These are phyloP conservation scores for Arthrobotrys iridis DNA, from an alignment of 2,329 filamentous ascomycete species.

Conservation along the genomic window DNA sequence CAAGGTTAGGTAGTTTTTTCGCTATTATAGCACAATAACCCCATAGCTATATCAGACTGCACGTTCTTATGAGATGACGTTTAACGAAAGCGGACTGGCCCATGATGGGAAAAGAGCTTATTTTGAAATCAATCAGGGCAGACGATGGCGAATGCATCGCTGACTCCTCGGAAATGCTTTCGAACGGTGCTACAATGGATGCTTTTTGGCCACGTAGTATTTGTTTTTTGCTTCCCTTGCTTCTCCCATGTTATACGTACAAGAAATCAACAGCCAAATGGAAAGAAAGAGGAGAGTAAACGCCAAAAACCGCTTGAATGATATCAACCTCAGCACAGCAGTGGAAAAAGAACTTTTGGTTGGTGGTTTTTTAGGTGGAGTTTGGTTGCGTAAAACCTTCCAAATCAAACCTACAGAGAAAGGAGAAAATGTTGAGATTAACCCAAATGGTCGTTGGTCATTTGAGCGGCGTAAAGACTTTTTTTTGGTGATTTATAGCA, in stretches of 20 bases:
- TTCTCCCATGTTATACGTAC: constrained; percentile 22
- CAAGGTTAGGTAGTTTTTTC: constrained; percentile 29
- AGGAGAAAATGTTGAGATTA: constrained; percentile 17
- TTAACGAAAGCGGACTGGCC: constrained; percentile 20
- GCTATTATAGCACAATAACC: constrained; percentile 5
- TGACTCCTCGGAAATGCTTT: constrained; percentile 26
- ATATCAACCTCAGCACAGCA: constrained; percentile 48
- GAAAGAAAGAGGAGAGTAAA: constrained; percentile 23
- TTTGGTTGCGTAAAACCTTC: constrained; percentile 50
- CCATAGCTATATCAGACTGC: constrained; percentile 24
- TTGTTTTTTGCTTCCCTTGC: constrained; percentile 16
- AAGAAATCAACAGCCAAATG: constrained; percentile 4
- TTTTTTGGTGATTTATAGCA: constrained; percentile 30
- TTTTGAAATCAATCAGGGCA: constrained; percentile 35
- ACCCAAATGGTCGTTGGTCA: constrained; percentile 6
- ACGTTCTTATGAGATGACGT: constrained; percentile 47
- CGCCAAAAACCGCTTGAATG: constrained; percentile 51
- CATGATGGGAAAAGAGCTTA: constrained; percentile 30
- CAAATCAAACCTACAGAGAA: constrained; percentile 29
- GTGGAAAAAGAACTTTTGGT: constrained; percentile 39
- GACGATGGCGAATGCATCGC: constrained; percentile 14
- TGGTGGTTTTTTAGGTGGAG: constrained; percentile 45
- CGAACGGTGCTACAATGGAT: constrained; percentile 35
- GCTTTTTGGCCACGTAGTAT: constrained; percentile 39
- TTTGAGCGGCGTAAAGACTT: constrained; percentile 34